These are phyloP conservation scores for Thuidium tamariscinum DNA, from an alignment of 225 moss, liverwort and hornwort species.

Conservation along the genomic window DNA sequence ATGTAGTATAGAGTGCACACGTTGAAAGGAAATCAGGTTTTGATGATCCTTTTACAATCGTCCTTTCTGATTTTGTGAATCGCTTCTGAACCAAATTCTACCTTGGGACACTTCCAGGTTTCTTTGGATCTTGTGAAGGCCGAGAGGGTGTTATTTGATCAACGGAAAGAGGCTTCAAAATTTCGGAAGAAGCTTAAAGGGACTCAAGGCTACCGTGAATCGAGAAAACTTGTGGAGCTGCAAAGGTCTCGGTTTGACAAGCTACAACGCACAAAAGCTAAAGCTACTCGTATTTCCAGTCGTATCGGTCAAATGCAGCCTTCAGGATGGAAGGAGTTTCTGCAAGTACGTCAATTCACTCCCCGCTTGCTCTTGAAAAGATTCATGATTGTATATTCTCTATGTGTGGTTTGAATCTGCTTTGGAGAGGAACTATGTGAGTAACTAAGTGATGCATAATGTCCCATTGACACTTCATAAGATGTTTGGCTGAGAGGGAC, in stretches of 20 bases:
- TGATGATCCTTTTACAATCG: background rate
- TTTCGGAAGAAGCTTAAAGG: slow-evolving; percentile 65
- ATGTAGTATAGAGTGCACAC: background rate
- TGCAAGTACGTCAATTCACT: slow-evolving; percentile 36
- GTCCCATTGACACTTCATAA: background rate
- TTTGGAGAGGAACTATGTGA: background rate
- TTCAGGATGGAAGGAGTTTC: slow-evolving; percentile 97
- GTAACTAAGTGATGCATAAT: background rate
- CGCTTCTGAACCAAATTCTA: background rate
- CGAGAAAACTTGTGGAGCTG: slow-evolving; percentile 52
- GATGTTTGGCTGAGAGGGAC: background rate
- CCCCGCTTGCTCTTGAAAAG: background rate
- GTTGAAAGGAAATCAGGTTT: slow-evolving; percentile 3
- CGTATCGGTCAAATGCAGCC: slow-evolving; percentile 87
- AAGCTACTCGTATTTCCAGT: slow-evolving; percentile 45
- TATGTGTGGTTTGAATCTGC: background rate
- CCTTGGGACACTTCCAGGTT: slow-evolving; percentile 16
- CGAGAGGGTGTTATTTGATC: slow-evolving; percentile 42
- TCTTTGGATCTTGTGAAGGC: slow-evolving; percentile 46
- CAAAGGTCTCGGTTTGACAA: slow-evolving; percentile 65
- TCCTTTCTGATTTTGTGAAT: background rate
- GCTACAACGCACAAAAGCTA: slow-evolving; percentile 48
- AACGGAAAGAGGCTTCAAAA: slow-evolving; percentile 54
- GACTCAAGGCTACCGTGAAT: slow-evolving; percentile 67
- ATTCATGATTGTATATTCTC: background rate